Base-by-base conservation (phyloP, 306 rosid genomes). In the Bauhinia variegata region DNA sequence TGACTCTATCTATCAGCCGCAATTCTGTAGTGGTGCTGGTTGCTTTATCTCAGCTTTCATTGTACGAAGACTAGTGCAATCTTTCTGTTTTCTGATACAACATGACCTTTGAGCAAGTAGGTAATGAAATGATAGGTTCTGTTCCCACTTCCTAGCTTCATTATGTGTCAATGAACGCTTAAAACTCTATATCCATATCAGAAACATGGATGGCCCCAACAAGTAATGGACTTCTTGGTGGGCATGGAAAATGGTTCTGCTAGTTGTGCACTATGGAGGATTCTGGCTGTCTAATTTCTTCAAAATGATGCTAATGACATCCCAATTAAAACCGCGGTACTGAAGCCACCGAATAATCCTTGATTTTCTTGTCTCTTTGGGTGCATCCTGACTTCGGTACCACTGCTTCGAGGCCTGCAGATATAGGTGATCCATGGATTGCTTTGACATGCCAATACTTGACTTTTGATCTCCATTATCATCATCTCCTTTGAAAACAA, bases 291-390 rank as follows among this genome's bases (percentile, higher is more conserved):
- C 91, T 55, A 91, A 61, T 79, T 85, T 91, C 72, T 84, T 86
- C 47, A 91, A 42, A 44, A 88, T 60, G 73, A 54, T 31, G 71
- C 75, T 74, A 67, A 83, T 83, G 75, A 86, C 86, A 71, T 60
- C 87, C 96, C 97, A 91, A 72, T 71, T 74, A 60, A 88, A 88
- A 32, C 89, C 89, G 8, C 85, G 87, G 62, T 84, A 87, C 43
- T 79, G 89, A 64, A 84, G 89, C 92, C 89, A 87, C 19, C 77
- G 69, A 13, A 84, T 38, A 17, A 87, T 73, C 84, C 92, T 68
- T 3, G 81, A 38, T 75, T 79, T 85, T 64, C 89, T 82, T 12
- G 52, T 82, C 80, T 79, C 85, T 62, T 28, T 62, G 0, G 83
- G 67, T 32, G 52, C 72, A 16, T 82, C 81, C 3, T 4, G 60